phyloP scores from a whole-genome alignment of 225 moss, liverwort and hornwort species.

The Pseudoscleropodium purum region DNA sequence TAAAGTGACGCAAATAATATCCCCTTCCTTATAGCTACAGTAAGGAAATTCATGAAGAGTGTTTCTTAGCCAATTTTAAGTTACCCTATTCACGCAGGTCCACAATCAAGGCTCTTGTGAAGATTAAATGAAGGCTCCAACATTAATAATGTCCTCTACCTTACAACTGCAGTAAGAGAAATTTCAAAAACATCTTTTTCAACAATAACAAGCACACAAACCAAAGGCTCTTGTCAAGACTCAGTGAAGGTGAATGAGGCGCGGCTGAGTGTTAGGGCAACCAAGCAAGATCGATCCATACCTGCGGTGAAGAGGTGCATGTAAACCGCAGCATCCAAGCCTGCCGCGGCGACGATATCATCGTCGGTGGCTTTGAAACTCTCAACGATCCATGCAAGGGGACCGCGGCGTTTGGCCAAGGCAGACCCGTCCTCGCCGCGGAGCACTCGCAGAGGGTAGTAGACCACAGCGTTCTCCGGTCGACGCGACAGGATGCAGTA shows the following conservation, averaged over 20 bases:
- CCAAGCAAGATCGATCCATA: background rate
- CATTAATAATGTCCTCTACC: background rate
- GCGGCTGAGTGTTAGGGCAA: background rate
- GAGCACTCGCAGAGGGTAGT: conserved; percentile 48
- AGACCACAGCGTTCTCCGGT: conserved; percentile 40
- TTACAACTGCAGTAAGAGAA: background rate
- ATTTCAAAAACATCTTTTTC: too few relatives aligned
- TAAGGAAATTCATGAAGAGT: background rate
- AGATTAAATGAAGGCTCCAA: background rate
- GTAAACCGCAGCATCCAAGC: conserved; percentile 76
- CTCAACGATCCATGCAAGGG: conserved; percentile 47
- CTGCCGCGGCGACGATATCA: conserved; percentile 31
- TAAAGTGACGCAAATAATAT: background rate
- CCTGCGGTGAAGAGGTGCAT: conserved; percentile 61
- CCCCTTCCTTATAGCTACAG: background rate
- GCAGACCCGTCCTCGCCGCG: conserved; percentile 10
- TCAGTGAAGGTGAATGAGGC: background rate
- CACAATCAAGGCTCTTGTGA: background rate
- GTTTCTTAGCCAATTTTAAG: background rate
- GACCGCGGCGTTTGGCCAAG: conserved; percentile 16
- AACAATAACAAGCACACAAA: background rate
- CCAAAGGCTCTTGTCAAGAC: background rate
- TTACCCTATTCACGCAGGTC: background rate
- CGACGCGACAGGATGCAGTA: conserved; percentile 29
- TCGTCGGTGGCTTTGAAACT: conserved; percentile 37